Evolutionary conservation across 208 protist genomes (phyloP).

Genomic region (Crithidia brevicula): DNA sequence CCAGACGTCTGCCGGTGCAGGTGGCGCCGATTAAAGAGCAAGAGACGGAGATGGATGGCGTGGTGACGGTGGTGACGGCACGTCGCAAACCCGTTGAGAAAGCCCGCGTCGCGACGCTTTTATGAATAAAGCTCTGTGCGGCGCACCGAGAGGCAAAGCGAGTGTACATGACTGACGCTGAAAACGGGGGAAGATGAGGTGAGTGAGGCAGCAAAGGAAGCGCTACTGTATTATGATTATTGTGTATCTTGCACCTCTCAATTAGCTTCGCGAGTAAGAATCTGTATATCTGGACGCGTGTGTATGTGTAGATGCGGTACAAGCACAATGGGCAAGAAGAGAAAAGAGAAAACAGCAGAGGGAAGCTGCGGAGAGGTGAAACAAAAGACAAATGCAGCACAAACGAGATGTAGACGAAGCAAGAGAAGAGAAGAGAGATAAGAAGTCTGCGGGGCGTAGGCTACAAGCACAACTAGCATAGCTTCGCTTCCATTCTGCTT

Average conservation of each 20-base stretch:
- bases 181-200: not conserved
- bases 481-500: too few relatives aligned
- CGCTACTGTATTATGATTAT: not conserved
- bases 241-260: too few relatives aligned
- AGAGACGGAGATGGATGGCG: not conserved
- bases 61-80: not conserved
- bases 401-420: not conserved
- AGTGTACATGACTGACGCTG: not conserved
- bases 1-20: not conserved
- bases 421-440: constrained; percentile 8
- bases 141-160: not conserved
- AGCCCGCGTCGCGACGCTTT: not conserved
- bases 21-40: not conserved
- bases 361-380: constrained; percentile 3
- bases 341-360: not conserved
- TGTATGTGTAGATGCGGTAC: too few relatives aligned
- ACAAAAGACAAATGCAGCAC: constrained; percentile 3
- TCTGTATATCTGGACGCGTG: too few relatives aligned
- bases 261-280: too few relatives aligned
- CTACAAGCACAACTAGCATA: too few relatives aligned
- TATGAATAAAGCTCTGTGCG: not conserved
- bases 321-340: not conserved
- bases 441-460: too few relatives aligned
- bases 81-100: not conserved
- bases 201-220: not conserved